Conservation (phyloP, 2,329 filamentous ascomycete genomes). For the Truncatella angustata region DNA sequence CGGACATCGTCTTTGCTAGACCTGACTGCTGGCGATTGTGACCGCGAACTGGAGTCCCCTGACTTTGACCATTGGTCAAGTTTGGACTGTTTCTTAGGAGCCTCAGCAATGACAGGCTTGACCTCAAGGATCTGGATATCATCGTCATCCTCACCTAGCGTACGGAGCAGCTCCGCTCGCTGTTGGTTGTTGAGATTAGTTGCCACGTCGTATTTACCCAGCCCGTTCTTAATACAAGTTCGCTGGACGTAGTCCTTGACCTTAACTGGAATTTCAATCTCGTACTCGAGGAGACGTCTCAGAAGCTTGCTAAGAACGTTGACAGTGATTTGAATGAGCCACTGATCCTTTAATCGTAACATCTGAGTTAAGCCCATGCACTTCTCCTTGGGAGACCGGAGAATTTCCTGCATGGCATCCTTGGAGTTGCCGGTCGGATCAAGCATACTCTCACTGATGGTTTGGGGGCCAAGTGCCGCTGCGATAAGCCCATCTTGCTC, state of each 20-base stretch:
- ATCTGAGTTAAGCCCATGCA: conserved; percentile 78
- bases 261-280: conserved; percentile 65
- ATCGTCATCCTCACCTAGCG: conserved; percentile 55
- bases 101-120: conserved; percentile 33
- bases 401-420: conserved; percentile 43
- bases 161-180: conserved; percentile 75
- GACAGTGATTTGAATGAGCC: conserved; percentile 79
- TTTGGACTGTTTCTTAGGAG: conserved; percentile 54
- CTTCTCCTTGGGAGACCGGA: conserved; percentile 61
- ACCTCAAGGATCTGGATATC: conserved; percentile 47
- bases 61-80: conserved; percentile 64
- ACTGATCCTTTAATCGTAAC: conserved; percentile 85
- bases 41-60: conserved; percentile 27
- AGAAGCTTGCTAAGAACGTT: conserved; percentile 83
- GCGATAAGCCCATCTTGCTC: conserved; percentile 82
- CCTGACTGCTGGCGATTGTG: conserved; percentile 20
- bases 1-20: conserved; percentile 47
- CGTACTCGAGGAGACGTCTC: conserved; percentile 72
- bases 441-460: conserved; percentile 25
- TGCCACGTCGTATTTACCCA: conserved; percentile 57
- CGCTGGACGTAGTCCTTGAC: conserved; percentile 63
- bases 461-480: conserved; percentile 53
- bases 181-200: conserved; percentile 82
- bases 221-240: conserved; percentile 60
- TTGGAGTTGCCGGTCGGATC: conserved; percentile 27